Percentiles rank a stretch among this genome's conserved stretches.
Conservation (phyloP, 805 yeast genomes). For the Metschnikowia koreensis region DNA sequence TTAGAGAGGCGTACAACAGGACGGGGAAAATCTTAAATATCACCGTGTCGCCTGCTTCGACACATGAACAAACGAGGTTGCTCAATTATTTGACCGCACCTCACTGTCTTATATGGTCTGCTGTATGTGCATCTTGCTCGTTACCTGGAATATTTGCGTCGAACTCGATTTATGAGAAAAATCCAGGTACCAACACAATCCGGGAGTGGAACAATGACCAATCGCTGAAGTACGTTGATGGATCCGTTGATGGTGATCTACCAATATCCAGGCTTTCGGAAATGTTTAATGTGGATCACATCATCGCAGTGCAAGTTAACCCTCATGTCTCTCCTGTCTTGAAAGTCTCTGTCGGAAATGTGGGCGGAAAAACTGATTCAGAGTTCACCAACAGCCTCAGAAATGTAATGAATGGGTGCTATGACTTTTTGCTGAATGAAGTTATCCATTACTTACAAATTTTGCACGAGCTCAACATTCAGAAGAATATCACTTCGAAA, state of each 20-base stretch:
- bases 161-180: conserved; percentile 79
- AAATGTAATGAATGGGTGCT: conserved; percentile 49
- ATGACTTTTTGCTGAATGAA: conserved; percentile 65
- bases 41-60: conserved; percentile 88
- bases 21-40: conserved; percentile 92
- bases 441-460: conserved; percentile 74
- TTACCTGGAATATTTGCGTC: conserved; percentile 91
- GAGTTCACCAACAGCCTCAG: conserved; percentile 57
- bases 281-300: conserved; percentile 96
- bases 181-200: conserved; percentile 64
- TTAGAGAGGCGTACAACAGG: conserved; percentile 90
- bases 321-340: conserved; percentile 93
- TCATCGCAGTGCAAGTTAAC: conserved; percentile 95
- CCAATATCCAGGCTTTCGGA: conserved; percentile 90
- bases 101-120: conserved; percentile 80
- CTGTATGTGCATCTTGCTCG: conserved; percentile 91
- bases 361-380: conserved; percentile 67
- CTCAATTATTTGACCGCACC: conserved; percentile 80
- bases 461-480: conserved; percentile 71
- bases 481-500: conserved; percentile 69
- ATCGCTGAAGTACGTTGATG: conserved; percentile 84
- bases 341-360: conserved; percentile 62
- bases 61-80: conserved; percentile 86
- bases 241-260: conserved; percentile 91
- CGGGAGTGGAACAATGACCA: conserved; percentile 79